Evolutionary conservation across 306 rosid genomes (phyloP), one percentile per base, ranked within the genome.

Genomic region (Quercus robur): DNA sequence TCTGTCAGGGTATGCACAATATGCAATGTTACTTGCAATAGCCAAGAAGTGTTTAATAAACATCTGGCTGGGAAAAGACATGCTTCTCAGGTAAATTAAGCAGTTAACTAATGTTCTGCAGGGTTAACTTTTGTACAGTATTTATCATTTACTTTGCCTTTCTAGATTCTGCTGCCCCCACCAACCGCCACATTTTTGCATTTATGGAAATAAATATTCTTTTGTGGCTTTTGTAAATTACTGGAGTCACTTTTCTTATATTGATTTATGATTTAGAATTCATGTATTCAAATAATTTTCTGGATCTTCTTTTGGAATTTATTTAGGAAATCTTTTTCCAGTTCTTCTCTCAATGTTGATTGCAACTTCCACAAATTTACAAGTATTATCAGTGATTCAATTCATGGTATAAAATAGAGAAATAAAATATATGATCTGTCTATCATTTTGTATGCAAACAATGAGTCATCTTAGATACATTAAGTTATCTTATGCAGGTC

Each of bases 61-160:
- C 96, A 93, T 84, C 63, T 89, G 74, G 64, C 79, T 49, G 96
- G 96, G 82, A 86, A 81, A 84, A 90, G 79, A 80, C 96, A 93
- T 46, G 77, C 84, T 51, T 81, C 87, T 76, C 92, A 85, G 92
- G 97, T 93, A 77, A 91, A 57, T 75, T 74, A 35, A 49, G 75
- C 75, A 33, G 62, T 73, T 26, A 74, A 63, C 63, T 54, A 57
- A 51, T 74, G 73, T 80, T 82, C 67, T 52, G 6, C 70, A 21
- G 63, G 78, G 7, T 70, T 75, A 26, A 26, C 14, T 66, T 41
- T 6, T 70, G 19, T 31, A 35, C 30, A 11, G 19, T 70, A 20
- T 21, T 14, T 21, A 28, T 10, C 38, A 44, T 69, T 66, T 72
- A n/a, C 55, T 20, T 57, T 41, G 61, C 51, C 59, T 63, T 73